Conservation (phyloP, 192 early-diverging fungal species). For the Umbelopsis ramanniana region DNA sequence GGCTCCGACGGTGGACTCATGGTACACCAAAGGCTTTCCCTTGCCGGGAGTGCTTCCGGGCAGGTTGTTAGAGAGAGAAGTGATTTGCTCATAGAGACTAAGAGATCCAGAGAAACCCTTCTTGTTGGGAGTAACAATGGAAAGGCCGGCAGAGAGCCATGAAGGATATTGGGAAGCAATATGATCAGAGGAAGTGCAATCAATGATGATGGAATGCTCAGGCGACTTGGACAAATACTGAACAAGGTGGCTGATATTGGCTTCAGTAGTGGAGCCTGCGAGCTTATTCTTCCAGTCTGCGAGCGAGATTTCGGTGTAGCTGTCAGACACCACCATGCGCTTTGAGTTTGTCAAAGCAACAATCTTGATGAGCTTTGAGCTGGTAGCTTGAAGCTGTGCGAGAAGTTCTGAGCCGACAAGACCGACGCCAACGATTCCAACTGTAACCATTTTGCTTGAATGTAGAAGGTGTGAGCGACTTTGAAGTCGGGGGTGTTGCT, state of each 20-base stretch:
- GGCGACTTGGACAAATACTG: slow-evolving; percentile 54
- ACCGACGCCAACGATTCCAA: slow-evolving; percentile 94
- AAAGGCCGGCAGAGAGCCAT: slow-evolving; percentile 80
- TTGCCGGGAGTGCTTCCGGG: slow-evolving; percentile 12
- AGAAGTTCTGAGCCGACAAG: slow-evolving; percentile 93
- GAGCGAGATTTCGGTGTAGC: slow-evolving; percentile 50
- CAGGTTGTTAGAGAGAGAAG: slow-evolving; percentile 48
- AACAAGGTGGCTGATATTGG: slow-evolving; percentile 60
- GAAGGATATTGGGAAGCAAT: slow-evolving; percentile 83
- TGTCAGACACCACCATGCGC: slow-evolving; percentile 64
- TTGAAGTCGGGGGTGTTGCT: background rate
- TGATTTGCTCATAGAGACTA: slow-evolving; percentile 76
- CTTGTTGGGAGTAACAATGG: slow-evolving; percentile 98
- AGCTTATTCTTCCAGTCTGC: slow-evolving; percentile 55
- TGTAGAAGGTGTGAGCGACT: slow-evolving; percentile 3
- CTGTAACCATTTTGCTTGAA: slow-evolving; percentile 60
- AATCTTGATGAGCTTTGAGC: slow-evolving; percentile 61
- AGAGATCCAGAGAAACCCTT: slow-evolving; percentile 87
- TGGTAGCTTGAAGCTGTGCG: slow-evolving; percentile 71
- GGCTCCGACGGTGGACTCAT: slow-evolving; percentile 97
- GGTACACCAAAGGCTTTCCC: slow-evolving; percentile 70
- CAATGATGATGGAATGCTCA: slow-evolving; percentile 76
- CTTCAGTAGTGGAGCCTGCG: slow-evolving; percentile 36
- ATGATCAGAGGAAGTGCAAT: slow-evolving; percentile 86
- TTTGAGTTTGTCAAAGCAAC: slow-evolving; percentile 82